phyloP scores from a whole-genome alignment of 768 basidiomycete species.

The Xerocomellus amylosporus region DNA sequence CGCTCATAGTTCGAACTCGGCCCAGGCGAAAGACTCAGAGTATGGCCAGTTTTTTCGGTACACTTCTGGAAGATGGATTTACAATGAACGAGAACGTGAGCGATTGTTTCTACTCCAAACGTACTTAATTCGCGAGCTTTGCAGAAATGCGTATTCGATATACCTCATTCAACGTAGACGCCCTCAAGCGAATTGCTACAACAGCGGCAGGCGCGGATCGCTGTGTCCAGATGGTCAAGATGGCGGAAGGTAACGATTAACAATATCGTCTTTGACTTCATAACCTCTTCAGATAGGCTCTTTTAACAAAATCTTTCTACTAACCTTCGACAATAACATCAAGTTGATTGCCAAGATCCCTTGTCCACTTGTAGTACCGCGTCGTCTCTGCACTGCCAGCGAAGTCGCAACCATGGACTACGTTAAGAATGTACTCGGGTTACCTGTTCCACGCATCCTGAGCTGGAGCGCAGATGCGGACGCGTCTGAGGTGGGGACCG shows the following conservation, averaged over 20 bases:
- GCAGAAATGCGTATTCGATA: neutral
- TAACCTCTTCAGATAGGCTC: neutral
- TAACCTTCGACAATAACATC: constrained; percentile 11
- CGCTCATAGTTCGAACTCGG: too few relatives aligned
- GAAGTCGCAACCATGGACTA: constrained; percentile 39
- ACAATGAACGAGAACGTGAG: constrained; percentile 9
- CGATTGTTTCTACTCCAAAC: too few relatives aligned
- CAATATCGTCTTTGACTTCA: neutral
- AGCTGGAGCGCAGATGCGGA: constrained; percentile 28
- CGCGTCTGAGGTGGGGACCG: constrained; percentile 26
- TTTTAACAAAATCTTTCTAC: constrained; percentile 15
- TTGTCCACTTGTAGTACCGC: constrained; percentile 25
- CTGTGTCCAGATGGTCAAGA: constrained; percentile 20
- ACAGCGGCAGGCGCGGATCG: constrained; percentile 8
- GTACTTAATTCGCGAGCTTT: neutral
- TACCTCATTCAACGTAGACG: constrained; percentile 17
- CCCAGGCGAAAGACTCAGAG: neutral
- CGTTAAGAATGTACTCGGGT: constrained; percentile 21
- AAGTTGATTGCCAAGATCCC: constrained; percentile 18
- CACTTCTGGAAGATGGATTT: constrained; percentile 8
- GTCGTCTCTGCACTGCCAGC: constrained; percentile 32
- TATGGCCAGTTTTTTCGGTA: neutral
- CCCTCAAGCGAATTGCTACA: constrained; percentile 16
- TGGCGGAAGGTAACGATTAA: constrained; percentile 5
- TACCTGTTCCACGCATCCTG: constrained; percentile 31